Evolutionary conservation across 108 stramenopile species (phyloP).

Genomic region (Fragilariopsis cylindrus): DNA sequence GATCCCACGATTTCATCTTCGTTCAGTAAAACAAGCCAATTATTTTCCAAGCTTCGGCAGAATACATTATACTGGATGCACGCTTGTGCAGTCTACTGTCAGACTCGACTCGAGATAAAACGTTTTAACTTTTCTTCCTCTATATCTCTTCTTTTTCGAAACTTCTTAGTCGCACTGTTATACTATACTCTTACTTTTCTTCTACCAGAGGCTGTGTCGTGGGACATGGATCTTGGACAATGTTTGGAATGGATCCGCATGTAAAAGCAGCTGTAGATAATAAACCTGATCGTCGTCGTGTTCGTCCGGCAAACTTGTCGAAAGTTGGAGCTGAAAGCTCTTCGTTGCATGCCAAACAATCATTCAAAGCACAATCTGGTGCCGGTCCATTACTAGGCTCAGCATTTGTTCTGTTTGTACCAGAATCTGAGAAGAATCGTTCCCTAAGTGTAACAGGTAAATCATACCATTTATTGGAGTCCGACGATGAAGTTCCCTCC

Average conservation of each 20-base stretch:
- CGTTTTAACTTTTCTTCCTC: not conserved
- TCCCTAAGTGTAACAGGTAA: not conserved
- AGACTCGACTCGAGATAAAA: no score
- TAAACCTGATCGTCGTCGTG: conserved; percentile 48
- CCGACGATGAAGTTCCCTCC: not conserved
- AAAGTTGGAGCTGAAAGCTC: conserved; percentile 41
- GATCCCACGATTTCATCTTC: no score
- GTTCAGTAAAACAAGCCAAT: no score
- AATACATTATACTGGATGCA: no score
- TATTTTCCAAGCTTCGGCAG: no score
- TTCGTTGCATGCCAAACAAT: conserved; percentile 56
- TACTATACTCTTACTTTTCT: not conserved
- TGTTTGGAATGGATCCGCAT: conserved; percentile 32
- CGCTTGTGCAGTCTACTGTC: no score
- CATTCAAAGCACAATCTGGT: conserved; percentile 44
- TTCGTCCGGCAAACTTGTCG: conserved; percentile 47
- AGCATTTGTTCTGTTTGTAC: conserved; percentile 2
- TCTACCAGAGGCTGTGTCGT: not conserved
- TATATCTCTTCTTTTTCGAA: not conserved
- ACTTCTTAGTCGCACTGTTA: not conserved
- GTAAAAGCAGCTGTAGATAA: conserved; percentile 33
- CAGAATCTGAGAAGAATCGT: not conserved
- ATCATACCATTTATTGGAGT: not conserved
- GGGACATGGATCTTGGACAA: conserved; percentile 19
- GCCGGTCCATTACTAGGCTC: conserved; percentile 44